Evolutionary conservation across 1,284 basidiomycete genomes (phyloP).

Genomic region (Veloporphyrellus conicus): DNA sequence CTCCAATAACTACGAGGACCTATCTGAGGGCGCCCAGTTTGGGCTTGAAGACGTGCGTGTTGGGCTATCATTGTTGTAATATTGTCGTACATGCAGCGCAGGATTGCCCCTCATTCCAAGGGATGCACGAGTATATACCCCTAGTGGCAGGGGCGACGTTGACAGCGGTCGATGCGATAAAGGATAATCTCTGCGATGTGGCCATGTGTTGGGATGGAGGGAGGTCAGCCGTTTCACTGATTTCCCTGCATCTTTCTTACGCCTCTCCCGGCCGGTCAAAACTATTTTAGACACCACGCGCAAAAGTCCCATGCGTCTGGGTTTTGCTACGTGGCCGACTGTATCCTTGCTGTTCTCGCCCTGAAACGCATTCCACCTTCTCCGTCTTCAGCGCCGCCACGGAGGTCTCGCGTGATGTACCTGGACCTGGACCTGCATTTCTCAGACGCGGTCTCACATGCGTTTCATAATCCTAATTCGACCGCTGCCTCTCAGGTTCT

Average conservation of each 20-base stretch:
- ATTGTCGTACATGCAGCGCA: conserved; percentile 31
- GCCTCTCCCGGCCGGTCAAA: too few species aligned
- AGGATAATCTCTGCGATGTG: conserved; percentile 51
- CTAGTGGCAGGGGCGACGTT: conserved; percentile 76
- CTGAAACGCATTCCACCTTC: conserved; percentile 41
- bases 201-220: conserved; percentile 86
- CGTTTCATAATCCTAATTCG: conserved; percentile 52
- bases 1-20: conserved; percentile 18
- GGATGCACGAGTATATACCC: conserved; percentile 65
- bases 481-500: conserved; percentile 52
- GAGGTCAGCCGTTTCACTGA: conserved; percentile 48
- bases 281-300: conserved; percentile 62
- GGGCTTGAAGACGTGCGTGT: conserved; percentile 64
- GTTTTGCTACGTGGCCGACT: conserved; percentile 93
- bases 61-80: background rate
- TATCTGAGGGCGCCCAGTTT: conserved; percentile 37
- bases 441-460: conserved; percentile 81
- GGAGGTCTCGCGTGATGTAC: conserved; percentile 75
- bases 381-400: conserved; percentile 5
- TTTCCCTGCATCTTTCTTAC: background rate
- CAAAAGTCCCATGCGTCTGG: conserved; percentile 74
- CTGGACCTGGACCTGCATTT: conserved; percentile 91
- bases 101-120: conserved; percentile 79
- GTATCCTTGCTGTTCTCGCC: conserved; percentile 71
- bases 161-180: conserved; percentile 64